A percentile compares a stretch with the other conserved stretches of the same genome.
phyloP scores from a whole-genome alignment of 192 early-diverging fungal genomes.

The Coemansia umbellata region DNA sequence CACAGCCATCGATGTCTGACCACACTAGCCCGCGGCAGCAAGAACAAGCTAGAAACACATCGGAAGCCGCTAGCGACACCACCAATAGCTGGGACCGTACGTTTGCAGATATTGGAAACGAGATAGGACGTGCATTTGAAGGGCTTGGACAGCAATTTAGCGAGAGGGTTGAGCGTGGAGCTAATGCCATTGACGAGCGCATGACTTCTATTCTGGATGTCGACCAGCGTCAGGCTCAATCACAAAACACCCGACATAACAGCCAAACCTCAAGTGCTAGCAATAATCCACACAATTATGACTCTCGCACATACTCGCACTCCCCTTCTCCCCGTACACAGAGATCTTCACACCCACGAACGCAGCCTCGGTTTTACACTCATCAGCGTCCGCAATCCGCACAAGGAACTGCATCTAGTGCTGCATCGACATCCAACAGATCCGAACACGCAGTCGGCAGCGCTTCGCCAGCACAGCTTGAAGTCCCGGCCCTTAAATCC shows the following conservation, averaged over 20 bases:
- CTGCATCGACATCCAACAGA: background rate
- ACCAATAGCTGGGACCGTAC: conserved; percentile 37
- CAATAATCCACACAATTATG: background rate
- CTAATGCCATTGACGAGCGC: conserved; percentile 4
- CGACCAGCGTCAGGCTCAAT: background rate
- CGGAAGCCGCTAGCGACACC: background rate
- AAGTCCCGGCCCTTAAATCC: conserved; percentile 17
- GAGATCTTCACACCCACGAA: background rate
- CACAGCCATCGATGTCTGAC: conserved; percentile 20
- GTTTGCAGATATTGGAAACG: conserved; percentile 37
- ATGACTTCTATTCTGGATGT: background rate
- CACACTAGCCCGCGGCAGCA: background rate
- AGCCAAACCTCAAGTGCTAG: background rate
- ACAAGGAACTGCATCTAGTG: background rate
- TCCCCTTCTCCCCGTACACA: conserved; percentile 1
- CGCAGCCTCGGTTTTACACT: conserved; percentile 14
- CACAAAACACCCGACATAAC: background rate
- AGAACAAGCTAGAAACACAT: background rate
- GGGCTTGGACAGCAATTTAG: conserved; percentile 21
- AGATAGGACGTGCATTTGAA: conserved; percentile 41
- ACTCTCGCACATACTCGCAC: conserved; percentile 26
- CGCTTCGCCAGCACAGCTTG: background rate
- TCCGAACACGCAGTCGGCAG: background rate
- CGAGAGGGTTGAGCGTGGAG: conserved; percentile 14
- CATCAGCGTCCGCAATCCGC: conserved; percentile 15